These are phyloP conservation scores for Pelargonium citronellum DNA, from an alignment of 441 rosid species.

Conservation along the genomic window DNA sequence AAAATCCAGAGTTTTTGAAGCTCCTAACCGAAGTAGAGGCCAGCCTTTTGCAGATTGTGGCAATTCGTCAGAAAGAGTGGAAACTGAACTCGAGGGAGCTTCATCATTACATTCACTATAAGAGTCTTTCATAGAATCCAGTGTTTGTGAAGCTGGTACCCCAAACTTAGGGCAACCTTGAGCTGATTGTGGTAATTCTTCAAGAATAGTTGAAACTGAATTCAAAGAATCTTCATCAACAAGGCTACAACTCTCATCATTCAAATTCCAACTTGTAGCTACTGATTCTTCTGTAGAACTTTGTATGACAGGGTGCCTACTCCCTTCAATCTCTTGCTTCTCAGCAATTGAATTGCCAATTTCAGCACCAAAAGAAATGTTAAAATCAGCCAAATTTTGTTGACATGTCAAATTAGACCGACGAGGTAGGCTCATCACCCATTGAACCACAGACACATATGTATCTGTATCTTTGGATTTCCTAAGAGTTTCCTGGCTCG, in stretches of 20 bases:
- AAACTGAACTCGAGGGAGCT: neutral
- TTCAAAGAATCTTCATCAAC: neutral
- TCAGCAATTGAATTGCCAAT: neutral
- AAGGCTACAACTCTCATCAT: conserved; percentile 7
- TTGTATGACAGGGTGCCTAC: neutral
- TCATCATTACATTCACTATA: neutral
- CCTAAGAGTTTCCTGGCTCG: neutral
- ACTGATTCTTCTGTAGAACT: neutral
- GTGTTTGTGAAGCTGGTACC: neutral
- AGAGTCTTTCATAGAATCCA: neutral
- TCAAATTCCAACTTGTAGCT: neutral
- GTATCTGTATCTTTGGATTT: neutral
- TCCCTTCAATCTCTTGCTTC: conserved; percentile 3
- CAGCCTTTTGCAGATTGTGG: conserved; percentile 2
- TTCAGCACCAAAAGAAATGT: neutral
- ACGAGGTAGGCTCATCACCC: conserved; percentile 3
- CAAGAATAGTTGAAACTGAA: neutral
- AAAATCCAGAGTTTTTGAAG: neutral
- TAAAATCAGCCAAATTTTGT: neutral
- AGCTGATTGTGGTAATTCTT: neutral
- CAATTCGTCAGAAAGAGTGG: neutral
- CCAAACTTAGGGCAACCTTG: neutral
- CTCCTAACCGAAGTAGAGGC: conserved; percentile 1
- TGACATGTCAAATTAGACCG: neutral
- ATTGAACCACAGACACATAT: conserved; percentile 3